These are phyloP conservation scores for Hypomontagnella monticulosa DNA, from an alignment of 495 filamentous ascomycete species.

Conservation along the genomic window DNA sequence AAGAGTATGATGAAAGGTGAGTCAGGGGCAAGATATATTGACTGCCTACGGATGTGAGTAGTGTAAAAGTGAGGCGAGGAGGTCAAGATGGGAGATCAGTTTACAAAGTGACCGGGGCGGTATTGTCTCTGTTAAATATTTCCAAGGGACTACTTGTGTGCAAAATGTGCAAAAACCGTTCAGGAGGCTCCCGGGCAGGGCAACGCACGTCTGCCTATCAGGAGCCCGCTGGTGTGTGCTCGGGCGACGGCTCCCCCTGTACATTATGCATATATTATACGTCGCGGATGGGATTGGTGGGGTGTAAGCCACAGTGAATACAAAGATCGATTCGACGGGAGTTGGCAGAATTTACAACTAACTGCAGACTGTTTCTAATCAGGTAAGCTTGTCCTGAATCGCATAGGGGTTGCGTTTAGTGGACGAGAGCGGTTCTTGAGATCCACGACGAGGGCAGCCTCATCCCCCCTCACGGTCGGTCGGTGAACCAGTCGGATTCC, in stretches of 20 bases:
- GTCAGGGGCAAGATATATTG: neutral
- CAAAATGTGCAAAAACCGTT: neutral
- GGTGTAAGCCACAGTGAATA: constrained; percentile 40
- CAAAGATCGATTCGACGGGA: constrained; percentile 41
- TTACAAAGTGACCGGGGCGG: neutral
- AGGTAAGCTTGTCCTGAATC: constrained; percentile 24
- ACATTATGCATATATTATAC: constrained; percentile 37
- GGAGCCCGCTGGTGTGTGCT: constrained; percentile 35
- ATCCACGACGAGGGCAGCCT: constrained; percentile 26
- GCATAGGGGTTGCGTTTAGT: constrained; percentile 16
- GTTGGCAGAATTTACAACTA: constrained; percentile 19
- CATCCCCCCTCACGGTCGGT: constrained; percentile 24
- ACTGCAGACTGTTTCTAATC: constrained; percentile 33
- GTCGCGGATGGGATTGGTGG: constrained; percentile 36
- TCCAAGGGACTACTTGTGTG: constrained; percentile 11
- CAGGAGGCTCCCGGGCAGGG: constrained; percentile 36
- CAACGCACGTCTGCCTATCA: constrained; percentile 35
- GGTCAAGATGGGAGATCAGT: constrained; percentile 14
- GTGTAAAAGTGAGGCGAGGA: constrained; percentile 24
- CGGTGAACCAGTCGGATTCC: constrained; percentile 22
- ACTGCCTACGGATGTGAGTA: constrained; percentile 1
- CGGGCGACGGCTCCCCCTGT: constrained; percentile 39
- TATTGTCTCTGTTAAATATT: constrained; percentile 2
- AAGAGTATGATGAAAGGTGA: constrained; percentile 19
- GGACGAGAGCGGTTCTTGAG: constrained; percentile 23